Conservation (phyloP, 148 eudicot species). For the Talinum fruticosum region DNA sequence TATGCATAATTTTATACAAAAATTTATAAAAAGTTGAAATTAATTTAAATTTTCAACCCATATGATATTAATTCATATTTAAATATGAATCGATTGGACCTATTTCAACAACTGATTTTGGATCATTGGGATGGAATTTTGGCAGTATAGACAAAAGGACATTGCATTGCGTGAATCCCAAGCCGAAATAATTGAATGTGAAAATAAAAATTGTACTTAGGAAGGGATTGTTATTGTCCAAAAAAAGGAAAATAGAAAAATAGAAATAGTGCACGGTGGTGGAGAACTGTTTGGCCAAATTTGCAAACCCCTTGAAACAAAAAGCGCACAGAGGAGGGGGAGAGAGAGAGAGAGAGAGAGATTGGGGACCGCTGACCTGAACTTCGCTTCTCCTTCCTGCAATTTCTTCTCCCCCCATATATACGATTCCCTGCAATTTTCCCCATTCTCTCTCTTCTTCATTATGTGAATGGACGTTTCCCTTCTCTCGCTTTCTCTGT, state of each 20-base stretch:
- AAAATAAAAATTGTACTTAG: too few species aligned
- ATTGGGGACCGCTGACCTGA: background rate
- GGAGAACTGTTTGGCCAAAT: background rate
- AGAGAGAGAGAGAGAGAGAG: background rate
- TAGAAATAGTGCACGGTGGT: background rate
- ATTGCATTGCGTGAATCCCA: background rate
- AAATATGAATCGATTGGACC: too few species aligned
- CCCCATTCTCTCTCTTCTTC: background rate
- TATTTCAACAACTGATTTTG: too few species aligned
- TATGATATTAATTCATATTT: too few species aligned
- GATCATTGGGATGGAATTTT: too few species aligned
- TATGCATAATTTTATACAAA: too few species aligned
- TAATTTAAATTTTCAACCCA: too few species aligned
- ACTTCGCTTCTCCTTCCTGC: background rate
- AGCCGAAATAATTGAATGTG: background rate
- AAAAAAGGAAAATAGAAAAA: too few species aligned
- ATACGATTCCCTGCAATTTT: background rate
- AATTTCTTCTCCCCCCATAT: background rate
- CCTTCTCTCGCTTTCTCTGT: slow-evolving; percentile 5
- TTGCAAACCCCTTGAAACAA: background rate
- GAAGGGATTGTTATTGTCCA: too few species aligned
- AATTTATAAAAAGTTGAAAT: too few species aligned
- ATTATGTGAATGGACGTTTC: background rate
- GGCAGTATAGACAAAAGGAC: background rate
- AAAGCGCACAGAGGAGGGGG: background rate